These are phyloP conservation scores for Boletus sp. DNA, from an alignment of 1,284 basidiomycete genomes.

Conservation along the genomic window DNA sequence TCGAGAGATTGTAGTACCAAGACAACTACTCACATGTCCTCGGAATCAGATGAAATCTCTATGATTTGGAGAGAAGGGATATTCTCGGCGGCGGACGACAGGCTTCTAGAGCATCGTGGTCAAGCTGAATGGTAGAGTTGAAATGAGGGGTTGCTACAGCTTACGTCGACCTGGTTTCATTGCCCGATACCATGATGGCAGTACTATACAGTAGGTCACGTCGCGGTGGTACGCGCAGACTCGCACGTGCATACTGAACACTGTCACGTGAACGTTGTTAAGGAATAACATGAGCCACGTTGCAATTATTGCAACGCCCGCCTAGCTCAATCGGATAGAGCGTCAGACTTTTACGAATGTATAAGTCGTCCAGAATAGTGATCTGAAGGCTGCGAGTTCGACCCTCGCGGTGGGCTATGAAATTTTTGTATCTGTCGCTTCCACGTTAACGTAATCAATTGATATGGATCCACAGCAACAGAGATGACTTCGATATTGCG, in stretches of 20 bases:
- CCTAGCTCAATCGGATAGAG: constrained; percentile 87
- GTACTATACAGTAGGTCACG: neutral
- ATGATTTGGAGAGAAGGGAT: constrained; percentile 37
- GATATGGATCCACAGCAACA: too few species aligned
- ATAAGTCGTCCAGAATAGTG: constrained; percentile 31
- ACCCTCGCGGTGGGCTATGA: constrained; percentile 83
- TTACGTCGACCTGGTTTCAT: constrained; percentile 13
- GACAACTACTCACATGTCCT: constrained; percentile 30
- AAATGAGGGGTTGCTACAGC: neutral
- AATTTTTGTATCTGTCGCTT: too few species aligned
- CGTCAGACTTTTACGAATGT: constrained; percentile 61
- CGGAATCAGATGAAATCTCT: constrained; percentile 51
- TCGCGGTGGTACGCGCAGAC: constrained; percentile 2
- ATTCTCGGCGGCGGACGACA: neutral
- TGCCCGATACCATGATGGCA: constrained; percentile 11
- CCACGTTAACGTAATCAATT: too few species aligned
- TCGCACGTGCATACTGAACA: constrained; percentile 14
- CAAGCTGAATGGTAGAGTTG: neutral
- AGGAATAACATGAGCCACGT: too few species aligned
- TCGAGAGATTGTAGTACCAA: neutral
- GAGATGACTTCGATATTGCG: too few species aligned
- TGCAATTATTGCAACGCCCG: too few species aligned
- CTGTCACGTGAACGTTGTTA: constrained; percentile 10
- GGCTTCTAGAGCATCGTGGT: neutral
- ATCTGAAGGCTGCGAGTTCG: constrained; percentile 89